These are phyloP conservation scores for Pseudodiploospora longispora DNA, from an alignment of 2,329 filamentous ascomycete genomes.

Conservation along the genomic window DNA sequence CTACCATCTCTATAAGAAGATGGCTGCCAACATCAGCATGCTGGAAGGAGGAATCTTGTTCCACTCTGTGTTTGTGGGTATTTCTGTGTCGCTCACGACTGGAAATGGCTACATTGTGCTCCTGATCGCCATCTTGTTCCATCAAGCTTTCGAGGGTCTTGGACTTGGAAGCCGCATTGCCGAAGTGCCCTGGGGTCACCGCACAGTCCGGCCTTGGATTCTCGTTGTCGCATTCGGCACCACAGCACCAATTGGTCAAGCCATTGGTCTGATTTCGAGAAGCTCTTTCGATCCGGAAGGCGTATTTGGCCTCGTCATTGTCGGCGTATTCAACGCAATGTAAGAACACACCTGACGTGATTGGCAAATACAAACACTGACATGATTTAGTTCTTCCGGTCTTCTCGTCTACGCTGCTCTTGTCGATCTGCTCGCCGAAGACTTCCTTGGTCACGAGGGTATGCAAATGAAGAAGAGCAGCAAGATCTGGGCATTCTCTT, in stretches of 20 bases:
- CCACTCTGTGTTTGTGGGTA: slow-evolving; percentile 69
- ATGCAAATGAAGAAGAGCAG: slow-evolving; percentile 42
- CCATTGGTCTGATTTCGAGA: slow-evolving; percentile 50
- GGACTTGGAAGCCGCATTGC: slow-evolving; percentile 65
- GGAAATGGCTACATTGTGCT: slow-evolving; percentile 56
- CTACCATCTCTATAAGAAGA: slow-evolving; percentile 44
- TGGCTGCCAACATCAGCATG: slow-evolving; percentile 64
- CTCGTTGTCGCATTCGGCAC: slow-evolving; percentile 55
- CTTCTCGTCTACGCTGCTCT: slow-evolving; percentile 54
- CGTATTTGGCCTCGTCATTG: slow-evolving; percentile 55
- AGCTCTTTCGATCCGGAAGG: slow-evolving; percentile 55
- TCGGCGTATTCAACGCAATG: slow-evolving; percentile 59
- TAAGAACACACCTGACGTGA: slow-evolving; percentile 26
- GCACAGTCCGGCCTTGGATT: slow-evolving; percentile 51
- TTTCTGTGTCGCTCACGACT: slow-evolving; percentile 62
- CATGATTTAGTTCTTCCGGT: slow-evolving; percentile 43
- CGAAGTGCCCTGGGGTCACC: slow-evolving; percentile 51
- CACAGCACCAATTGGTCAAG: slow-evolving; percentile 57
- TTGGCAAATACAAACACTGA: background rate
- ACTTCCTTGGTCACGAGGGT: slow-evolving; percentile 55
- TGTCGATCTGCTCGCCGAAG: slow-evolving; percentile 56
- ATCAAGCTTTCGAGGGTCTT: slow-evolving; percentile 62
- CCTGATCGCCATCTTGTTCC: slow-evolving; percentile 62
- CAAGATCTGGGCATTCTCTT: slow-evolving; percentile 45
- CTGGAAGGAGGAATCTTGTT: slow-evolving; percentile 73